phyloP scores from a whole-genome alignment of 2,329 filamentous ascomycete species.

The Graphilbum fragrans region DNA sequence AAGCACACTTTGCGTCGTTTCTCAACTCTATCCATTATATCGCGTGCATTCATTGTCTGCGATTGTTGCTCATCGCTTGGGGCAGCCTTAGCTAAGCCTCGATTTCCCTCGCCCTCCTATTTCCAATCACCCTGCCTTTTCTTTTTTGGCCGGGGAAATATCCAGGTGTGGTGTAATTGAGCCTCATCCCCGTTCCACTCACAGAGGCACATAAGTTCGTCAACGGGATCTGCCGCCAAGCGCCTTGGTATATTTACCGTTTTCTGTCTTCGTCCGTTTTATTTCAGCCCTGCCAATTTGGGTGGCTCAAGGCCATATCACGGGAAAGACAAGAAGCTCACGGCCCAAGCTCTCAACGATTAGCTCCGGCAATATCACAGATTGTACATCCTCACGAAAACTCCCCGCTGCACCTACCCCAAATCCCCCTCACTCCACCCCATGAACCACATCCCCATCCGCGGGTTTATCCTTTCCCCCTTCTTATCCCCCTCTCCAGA shows the following conservation, averaged over 20 bases:
- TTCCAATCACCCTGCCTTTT: background rate
- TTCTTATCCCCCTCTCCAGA: background rate
- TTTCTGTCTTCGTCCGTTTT: conserved; percentile 4
- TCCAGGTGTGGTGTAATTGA: too few relatives aligned
- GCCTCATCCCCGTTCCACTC: background rate
- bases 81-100: background rate
- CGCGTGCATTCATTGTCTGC: too few relatives aligned
- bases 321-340: conserved; percentile 1
- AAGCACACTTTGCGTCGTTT: too few relatives aligned
- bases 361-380: background rate
- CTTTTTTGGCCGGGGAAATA: too few relatives aligned
- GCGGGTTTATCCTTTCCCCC: background rate
- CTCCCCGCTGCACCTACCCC: background rate
- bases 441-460: background rate
- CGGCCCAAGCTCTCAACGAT: background rate
- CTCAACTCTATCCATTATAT: too few relatives aligned
- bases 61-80: too few relatives aligned
- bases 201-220: background rate
- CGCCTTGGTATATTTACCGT: background rate
- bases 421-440: background rate
- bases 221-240: conserved; percentile 4
- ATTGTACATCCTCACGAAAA: background rate
- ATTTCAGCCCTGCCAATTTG: conserved; percentile 2
- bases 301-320: conserved; percentile 2
- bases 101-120: background rate